Base-by-base conservation (phyloP, 495 filamentous ascomycete genomes). In the Podospora fimiseda region DNA sequence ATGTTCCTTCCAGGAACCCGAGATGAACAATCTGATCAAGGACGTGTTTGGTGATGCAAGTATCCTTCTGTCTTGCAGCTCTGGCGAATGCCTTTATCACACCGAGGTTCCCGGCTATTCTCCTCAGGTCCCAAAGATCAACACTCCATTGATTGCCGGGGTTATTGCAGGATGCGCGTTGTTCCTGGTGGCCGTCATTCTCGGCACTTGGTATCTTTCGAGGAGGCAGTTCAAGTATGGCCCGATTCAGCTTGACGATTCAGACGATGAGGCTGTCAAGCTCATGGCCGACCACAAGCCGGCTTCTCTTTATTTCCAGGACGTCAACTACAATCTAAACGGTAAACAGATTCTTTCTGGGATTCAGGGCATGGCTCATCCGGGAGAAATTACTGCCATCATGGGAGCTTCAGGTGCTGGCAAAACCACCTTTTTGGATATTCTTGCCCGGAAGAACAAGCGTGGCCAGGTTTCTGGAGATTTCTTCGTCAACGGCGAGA, bases 331-430 rank as follows among this genome's bases (percentile, higher is more conserved):
- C 60, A 74, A 79, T 22, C 71, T 98, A 5, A 93, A 92, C 61
- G 89, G 88, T 7, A 96, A 88, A 69, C 75, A 88, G 54, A 96
- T 99, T 51, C 76, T 99, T 0, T 78, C 79, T 5, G 82, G 79
- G 24, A 83, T 99, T 37, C 84, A 82, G 53, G 93, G 93, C 41
- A 84, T 87, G 27, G 90, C 92, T 11, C 83, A 87, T 58, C 87
- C 91, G 1, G 93, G 93, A 0, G 88, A 97, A 60, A 79, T 99
- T 7, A 88, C 93, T 61, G 93, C 93, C 19, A 96, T 99, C 64
- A 97, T 99, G 92, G 93, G 93, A 37, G 90, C 93, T 9, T 97
- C 94, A 3, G 93, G 93, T 8, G 93, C 93, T 20, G 93, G 93
- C 48, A 99, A 99, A 70, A 97, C 92, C 1, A 95, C 90, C 0